These are phyloP conservation scores for Umbelopsis ramanniana DNA, from an alignment of 192 early-diverging fungal genomes.

Conservation along the genomic window DNA sequence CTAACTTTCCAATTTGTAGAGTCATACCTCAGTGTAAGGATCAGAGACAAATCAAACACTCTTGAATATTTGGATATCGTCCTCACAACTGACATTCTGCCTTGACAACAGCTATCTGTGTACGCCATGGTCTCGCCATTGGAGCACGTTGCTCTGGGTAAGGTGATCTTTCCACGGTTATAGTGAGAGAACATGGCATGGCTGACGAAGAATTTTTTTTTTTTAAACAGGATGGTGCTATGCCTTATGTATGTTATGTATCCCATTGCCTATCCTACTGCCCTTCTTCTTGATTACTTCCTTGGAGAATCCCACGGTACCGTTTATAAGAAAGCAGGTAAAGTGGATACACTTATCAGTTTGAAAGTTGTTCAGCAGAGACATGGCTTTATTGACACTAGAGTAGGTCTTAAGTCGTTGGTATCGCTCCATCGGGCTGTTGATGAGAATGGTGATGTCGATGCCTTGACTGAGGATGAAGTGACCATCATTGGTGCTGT, in stretches of 20 bases:
- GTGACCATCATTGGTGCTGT: constrained; percentile 81
- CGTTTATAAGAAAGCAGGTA: constrained; percentile 79
- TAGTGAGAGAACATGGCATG: too few relatives aligned
- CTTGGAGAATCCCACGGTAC: constrained; percentile 89
- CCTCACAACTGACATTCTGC: not conserved
- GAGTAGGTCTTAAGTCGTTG: constrained; percentile 71
- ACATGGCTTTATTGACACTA: not conserved
- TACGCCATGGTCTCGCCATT: constrained; percentile 88
- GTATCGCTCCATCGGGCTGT: constrained; percentile 75
- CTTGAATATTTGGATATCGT: not conserved
- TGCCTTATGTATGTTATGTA: constrained; percentile 69
- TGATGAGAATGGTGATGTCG: constrained; percentile 53
- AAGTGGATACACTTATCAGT: not conserved
- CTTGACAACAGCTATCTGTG: constrained; percentile 72
- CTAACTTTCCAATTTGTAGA: constrained; percentile 30
- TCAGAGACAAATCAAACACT: not conserved
- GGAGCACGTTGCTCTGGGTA: constrained; percentile 61
- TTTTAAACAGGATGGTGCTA: constrained; percentile 56
- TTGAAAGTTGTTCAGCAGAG: not conserved
- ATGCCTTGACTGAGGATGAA: constrained; percentile 76
- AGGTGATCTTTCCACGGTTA: not conserved
- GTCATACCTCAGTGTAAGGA: constrained; percentile 79
- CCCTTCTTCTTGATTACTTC: constrained; percentile 82
- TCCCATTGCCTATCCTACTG: constrained; percentile 86
- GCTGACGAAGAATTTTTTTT: constrained; percentile 43